These are phyloP conservation scores for Lonicera japonica DNA, from an alignment of 129 eudicot genomes.

Conservation along the genomic window DNA sequence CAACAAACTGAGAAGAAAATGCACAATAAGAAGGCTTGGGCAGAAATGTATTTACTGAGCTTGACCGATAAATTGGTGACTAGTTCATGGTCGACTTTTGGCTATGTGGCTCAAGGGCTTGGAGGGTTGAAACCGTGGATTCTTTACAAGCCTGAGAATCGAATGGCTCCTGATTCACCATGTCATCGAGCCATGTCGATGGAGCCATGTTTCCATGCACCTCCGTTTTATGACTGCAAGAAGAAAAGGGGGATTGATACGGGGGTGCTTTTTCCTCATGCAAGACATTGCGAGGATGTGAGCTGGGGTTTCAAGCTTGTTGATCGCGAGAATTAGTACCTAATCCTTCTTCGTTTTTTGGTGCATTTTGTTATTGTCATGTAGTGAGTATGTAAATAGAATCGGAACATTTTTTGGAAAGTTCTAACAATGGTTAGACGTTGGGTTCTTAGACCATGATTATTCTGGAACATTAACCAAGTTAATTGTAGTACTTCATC, in stretches of 20 bases:
- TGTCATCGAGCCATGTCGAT: slow-evolving; percentile 67
- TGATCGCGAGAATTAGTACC: slow-evolving; percentile 14
- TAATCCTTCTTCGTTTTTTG: background rate
- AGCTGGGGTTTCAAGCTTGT: slow-evolving; percentile 77
- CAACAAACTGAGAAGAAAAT: slow-evolving; percentile 54
- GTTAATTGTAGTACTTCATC: too few relatives aligned
- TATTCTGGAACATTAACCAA: too few relatives aligned
- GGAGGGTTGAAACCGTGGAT: slow-evolving; percentile 88
- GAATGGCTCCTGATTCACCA: slow-evolving; percentile 57
- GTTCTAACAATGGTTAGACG: too few relatives aligned
- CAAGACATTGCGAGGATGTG: slow-evolving; percentile 75
- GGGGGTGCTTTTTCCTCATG: slow-evolving; percentile 59
- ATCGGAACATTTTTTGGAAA: too few relatives aligned
- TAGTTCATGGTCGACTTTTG: slow-evolving; percentile 84
- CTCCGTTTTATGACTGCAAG: slow-evolving; percentile 69
- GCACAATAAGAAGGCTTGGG: slow-evolving; percentile 79
- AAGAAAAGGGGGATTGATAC: slow-evolving; percentile 51
- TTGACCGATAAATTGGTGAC: slow-evolving; percentile 60
- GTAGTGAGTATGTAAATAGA: too few relatives aligned
- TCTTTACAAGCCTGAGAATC: slow-evolving; percentile 64
- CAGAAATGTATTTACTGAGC: slow-evolving; percentile 73
- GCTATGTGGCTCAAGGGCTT: slow-evolving; percentile 81
- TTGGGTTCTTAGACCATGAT: too few relatives aligned
- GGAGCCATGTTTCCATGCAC: slow-evolving; percentile 87
- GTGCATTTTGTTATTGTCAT: background rate